These are phyloP conservation scores for Lagenaria siceraria DNA, from an alignment of 306 rosid species.

Conservation along the genomic window DNA sequence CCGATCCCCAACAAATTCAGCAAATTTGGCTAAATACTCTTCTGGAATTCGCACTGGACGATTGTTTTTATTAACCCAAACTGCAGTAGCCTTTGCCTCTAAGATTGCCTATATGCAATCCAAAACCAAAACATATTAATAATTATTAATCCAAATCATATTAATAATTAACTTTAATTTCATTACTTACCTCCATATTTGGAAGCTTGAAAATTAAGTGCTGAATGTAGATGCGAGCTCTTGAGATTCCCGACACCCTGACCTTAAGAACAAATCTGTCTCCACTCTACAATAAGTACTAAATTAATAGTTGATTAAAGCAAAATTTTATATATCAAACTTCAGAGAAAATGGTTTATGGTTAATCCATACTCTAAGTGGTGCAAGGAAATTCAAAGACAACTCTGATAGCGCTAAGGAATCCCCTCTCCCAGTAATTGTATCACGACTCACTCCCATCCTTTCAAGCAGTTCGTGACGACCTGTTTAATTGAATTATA, in stretches of 20 bases:
- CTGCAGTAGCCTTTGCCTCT: constrained; percentile 76
- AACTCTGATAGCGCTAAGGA: constrained; percentile 65
- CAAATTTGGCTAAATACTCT: constrained; percentile 49
- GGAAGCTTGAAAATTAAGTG: constrained; percentile 70
- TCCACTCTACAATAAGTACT: constrained; percentile 38
- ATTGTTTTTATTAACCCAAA: constrained; percentile 69
- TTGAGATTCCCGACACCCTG: constrained; percentile 45
- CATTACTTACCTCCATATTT: constrained; percentile 50
- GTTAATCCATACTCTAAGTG: constrained; percentile 47
- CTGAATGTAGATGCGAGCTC: constrained; percentile 59
- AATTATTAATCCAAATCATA: not conserved
- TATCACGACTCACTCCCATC: constrained; percentile 47
- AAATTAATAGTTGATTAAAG: not conserved
- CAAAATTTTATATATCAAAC: not conserved
- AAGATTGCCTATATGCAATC: constrained; percentile 38
- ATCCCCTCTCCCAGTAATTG: constrained; percentile 51
- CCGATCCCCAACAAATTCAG: constrained; percentile 26
- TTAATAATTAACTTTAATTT: not conserved
- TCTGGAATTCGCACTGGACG: constrained; percentile 65
- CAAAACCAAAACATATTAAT: too few species aligned
- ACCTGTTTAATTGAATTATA: constrained; percentile 28
- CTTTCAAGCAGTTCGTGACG: constrained; percentile 60
- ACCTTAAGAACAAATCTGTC: constrained; percentile 60
- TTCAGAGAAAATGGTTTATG: not conserved
- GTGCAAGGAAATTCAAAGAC: constrained; percentile 67